Evolutionary conservation across 1,139 yeast species (phyloP), one percentile per base, ranked within the genome.

Genomic region (Kodamaea arcana): DNA sequence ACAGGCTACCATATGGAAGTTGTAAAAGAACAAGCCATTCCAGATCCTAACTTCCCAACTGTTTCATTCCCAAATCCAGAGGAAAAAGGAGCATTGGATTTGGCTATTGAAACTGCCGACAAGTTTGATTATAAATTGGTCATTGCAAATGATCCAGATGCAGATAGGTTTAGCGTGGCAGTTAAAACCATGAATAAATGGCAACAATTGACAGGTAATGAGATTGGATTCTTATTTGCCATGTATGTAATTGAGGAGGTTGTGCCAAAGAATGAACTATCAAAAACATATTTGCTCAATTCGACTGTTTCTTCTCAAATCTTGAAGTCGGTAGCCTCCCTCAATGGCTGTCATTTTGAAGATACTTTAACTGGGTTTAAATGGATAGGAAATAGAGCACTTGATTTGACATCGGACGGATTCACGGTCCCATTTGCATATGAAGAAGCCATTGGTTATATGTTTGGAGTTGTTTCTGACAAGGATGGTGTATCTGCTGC

Each of bases 341-440:
- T 53, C 9, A 70, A 76, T 36, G 83, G 83, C 0, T 81, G 83
- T 53, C 65, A 75, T 31, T 84, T 71, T 58, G 72, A 66, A 30
- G 97, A 92, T 42, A 90, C 97, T 0, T 66, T 92, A 35, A 92
- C 97, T 1, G 97, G 98, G 1, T 92, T 92, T 65, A 92, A 92
- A 60, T 92, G 98, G 98, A 83, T 92, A 33, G 98, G 97, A 3
- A 92, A 92, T 55, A 75, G 79, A 43, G 94, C 96, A 1, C 77
- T 83, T 24, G 85, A 81, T 17, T 64, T 85, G 38, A 87, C 83
- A 44, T 46, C 54, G 0, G 58, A 74, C 27, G 95, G 95, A 0
- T 78, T 54, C 48, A 47, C 36, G 5, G 95, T 90, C 2, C 95
- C 96, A 0, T 87, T 88, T 65, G 97, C 86, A 0, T 92, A 75